phyloP scores from a whole-genome alignment of 306 rosid species.

The Prunus fruticosa region DNA sequence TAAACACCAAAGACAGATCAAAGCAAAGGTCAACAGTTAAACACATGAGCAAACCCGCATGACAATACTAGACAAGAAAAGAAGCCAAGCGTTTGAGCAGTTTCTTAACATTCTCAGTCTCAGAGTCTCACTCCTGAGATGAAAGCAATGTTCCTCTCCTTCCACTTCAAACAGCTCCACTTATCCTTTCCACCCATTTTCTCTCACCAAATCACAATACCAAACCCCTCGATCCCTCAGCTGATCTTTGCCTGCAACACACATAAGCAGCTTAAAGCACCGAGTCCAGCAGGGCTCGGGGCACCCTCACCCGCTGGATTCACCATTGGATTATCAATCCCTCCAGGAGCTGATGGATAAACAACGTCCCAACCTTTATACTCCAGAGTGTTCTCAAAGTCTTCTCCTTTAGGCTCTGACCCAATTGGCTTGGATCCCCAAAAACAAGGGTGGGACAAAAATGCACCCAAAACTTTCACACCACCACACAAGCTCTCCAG shows the following conservation, averaged over 20 bases:
- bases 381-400: background rate
- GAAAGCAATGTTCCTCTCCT: conserved; percentile 21
- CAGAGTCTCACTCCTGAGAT: background rate
- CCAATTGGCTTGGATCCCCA: conserved; percentile 30
- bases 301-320: conserved; percentile 15
- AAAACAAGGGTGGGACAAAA: conserved; percentile 36
- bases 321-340: conserved; percentile 16
- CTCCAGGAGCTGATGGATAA: conserved; percentile 28
- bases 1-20: too few relatives aligned
- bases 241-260: conserved; percentile 21
- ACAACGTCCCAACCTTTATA: conserved; percentile 26
- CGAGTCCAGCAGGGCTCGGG: conserved; percentile 19
- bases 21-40: background rate
- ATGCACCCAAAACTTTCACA: conserved; percentile 28
- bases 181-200: conserved; percentile 21
- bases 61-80: background rate
- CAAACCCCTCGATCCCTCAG: conserved; percentile 15
- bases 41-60: background rate
- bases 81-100: conserved; percentile 13
- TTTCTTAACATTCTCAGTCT: conserved; percentile 10
- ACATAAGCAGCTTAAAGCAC: conserved; percentile 15
- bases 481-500: conserved; percentile 29
- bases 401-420: conserved; percentile 1
- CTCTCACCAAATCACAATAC: conserved; percentile 16
- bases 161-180: conserved; percentile 22